Conservation (phyloP, 768 basidiomycete genomes). For the Chiua virens region DNA sequence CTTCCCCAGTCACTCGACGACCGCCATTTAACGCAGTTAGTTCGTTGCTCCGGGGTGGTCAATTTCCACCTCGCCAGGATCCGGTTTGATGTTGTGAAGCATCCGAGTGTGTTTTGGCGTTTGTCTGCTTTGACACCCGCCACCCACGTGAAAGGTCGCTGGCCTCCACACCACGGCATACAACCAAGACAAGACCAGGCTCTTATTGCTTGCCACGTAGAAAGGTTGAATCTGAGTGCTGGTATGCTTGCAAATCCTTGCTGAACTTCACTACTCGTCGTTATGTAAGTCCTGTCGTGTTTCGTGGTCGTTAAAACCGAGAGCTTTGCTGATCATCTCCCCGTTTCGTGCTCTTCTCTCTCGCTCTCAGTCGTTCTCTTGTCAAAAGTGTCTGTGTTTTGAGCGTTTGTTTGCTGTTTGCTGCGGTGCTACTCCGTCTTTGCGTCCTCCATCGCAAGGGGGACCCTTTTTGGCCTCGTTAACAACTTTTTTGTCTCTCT, state of each 20-base stretch:
- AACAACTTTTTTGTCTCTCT: constrained; percentile 26
- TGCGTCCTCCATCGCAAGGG: constrained; percentile 23
- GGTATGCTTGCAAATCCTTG: constrained; percentile 30
- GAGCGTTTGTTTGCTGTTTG: constrained; percentile 34
- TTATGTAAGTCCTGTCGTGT: constrained; percentile 38
- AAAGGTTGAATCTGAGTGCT: constrained; percentile 31
- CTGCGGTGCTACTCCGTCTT: constrained; percentile 17
- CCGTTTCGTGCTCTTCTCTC: constrained; percentile 17
- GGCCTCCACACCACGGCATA: constrained; percentile 21
- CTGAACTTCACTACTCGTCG: constrained; percentile 26
- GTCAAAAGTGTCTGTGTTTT: constrained; percentile 29
- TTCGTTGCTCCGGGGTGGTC: constrained; percentile 19
- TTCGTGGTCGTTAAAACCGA: constrained; percentile 21
- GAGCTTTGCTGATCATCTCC: constrained; percentile 23
- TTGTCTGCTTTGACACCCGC: constrained; percentile 27
- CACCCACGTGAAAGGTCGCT: constrained; percentile 29
- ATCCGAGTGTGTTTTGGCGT: constrained; percentile 26
- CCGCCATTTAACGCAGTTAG: constrained; percentile 20
- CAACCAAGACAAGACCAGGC: constrained; percentile 20
- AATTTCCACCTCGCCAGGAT: constrained; percentile 14
- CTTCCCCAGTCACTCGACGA: constrained; percentile 20
- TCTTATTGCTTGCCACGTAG: constrained; percentile 12
- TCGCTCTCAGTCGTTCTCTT: constrained; percentile 20
- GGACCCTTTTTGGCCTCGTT: constrained; percentile 28
- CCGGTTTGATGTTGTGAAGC: constrained; percentile 31